Evolutionary conservation across 2,329 filamentous ascomycete species (phyloP), one percentile per base, ranked within the genome.

Genomic region (Sphaerulina musiva): DNA sequence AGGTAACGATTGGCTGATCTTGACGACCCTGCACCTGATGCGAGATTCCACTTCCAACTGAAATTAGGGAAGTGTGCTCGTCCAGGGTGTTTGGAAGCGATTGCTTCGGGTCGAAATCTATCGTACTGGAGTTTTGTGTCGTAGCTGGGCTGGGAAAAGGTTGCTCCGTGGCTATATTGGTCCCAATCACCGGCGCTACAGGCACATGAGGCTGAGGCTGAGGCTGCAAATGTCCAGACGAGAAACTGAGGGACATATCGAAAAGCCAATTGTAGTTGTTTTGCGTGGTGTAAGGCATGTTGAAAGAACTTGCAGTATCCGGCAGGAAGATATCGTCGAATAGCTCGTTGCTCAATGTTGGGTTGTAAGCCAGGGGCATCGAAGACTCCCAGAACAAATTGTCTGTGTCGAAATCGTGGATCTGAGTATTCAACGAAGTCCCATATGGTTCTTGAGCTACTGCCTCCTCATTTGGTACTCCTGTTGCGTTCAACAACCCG

Each of bases 221-320:
- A 26, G 26, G 20, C 26, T 23, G 41, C 7, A 10, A 14, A 20
- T 11, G 23, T n/a, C 17, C 20, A 9, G 17, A 6, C 10, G 41
- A 12, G 7, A 48, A 43, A 23, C 41, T 44, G 2, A 46, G n/a
- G 11, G 46, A 41, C n/a, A 78, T 66, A 43, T 80, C 76, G 60
- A 84, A 84, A 2, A 84, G 64, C 80, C 81, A 84, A 54, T 80
- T 81, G 62, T 84, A 84, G 53, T 84, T 81, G 57, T 74, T 74
- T 55, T 80, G 80, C 1, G 81, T 83, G 2, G 81, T 83, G 65
- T 82, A 84, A 4, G 81, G 81, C 69, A 82, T 47, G 51, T 84
- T 84, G 64, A 84, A 84, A 0, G 80, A 82, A 62, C 76, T 81
- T 31, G 81, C 80, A 64, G 81, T 84, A 62, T 84, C 81, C 43